phyloP scores from a whole-genome alignment of 495 filamentous ascomycete genomes.

The Aspergillus homomorphus region DNA sequence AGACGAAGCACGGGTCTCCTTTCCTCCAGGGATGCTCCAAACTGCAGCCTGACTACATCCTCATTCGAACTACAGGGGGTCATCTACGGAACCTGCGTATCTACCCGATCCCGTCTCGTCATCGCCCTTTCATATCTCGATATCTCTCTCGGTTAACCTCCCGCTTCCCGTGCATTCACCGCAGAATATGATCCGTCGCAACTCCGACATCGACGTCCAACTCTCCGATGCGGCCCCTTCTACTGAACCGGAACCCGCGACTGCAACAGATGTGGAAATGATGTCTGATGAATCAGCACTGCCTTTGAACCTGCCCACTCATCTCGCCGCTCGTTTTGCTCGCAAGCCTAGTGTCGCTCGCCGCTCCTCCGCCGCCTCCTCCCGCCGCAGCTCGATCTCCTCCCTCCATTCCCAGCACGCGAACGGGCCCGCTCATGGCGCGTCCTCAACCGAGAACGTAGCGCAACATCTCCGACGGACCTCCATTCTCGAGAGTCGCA shows the following conservation, averaged over 20 bases:
- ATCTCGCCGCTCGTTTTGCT: constrained; percentile 84
- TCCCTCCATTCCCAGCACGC: constrained; percentile 77
- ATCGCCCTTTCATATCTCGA: constrained; percentile 2
- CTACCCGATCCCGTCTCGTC: neutral
- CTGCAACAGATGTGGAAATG: constrained; percentile 44
- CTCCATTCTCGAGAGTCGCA: constrained; percentile 88
- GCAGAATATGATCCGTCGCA: constrained; percentile 44
- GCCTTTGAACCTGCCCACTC: constrained; percentile 65
- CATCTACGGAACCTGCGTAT: neutral
- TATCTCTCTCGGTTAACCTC: neutral
- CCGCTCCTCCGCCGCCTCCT: constrained; percentile 81
- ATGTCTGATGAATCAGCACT: constrained; percentile 41
- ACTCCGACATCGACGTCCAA: constrained; percentile 47
- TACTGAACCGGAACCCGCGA: constrained; percentile 27
- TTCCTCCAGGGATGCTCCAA: constrained; percentile 20
- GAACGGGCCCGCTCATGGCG: constrained; percentile 58
- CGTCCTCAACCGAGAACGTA: constrained; percentile 74
- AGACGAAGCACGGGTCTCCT: constrained; percentile 44
- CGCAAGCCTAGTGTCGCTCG: constrained; percentile 65
- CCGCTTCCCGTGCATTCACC: constrained; percentile 1
- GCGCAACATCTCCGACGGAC: constrained; percentile 88
- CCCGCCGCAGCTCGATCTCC: constrained; percentile 84
- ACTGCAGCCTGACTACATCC: constrained; percentile 1
- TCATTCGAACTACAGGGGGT: neutral
- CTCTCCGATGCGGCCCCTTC: constrained; percentile 42